phyloP scores from a whole-genome alignment of 257 asterid genomes.

The Vinca minor region DNA sequence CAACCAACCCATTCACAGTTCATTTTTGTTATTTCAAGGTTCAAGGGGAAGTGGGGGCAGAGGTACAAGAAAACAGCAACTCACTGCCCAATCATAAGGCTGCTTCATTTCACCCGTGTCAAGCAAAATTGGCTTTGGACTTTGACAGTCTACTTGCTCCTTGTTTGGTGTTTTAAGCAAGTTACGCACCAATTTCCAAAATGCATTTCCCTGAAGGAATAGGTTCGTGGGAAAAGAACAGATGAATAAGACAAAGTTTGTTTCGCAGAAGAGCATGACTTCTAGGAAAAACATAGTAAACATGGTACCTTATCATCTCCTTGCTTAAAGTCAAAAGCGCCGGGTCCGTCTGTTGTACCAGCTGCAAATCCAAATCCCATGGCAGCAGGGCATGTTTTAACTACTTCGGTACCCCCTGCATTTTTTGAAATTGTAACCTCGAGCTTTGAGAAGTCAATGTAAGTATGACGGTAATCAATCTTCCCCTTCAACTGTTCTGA shows the following conservation, averaged over 20 bases:
- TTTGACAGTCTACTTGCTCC: slow-evolving; percentile 76
- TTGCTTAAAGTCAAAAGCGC: slow-evolving; percentile 97
- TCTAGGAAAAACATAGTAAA: not conserved
- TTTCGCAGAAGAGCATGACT: not conserved
- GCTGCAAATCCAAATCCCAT: slow-evolving; percentile 99
- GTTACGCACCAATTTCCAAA: slow-evolving; percentile 87
- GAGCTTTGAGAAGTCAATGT: slow-evolving; percentile 67
- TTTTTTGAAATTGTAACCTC: slow-evolving; percentile 57
- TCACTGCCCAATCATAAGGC: slow-evolving; percentile 99
- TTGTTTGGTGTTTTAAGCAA: slow-evolving; percentile 63
- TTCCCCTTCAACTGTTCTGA: slow-evolving; percentile 68
- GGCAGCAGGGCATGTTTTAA: slow-evolving; percentile 94
- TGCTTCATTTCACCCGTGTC: slow-evolving; percentile 95
- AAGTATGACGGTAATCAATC: slow-evolving; percentile 75
- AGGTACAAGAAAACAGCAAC: slow-evolving; percentile 27
- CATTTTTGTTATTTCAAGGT: not conserved
- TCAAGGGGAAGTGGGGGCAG: not conserved
- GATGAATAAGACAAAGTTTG: not conserved
- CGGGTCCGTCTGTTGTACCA: slow-evolving; percentile 99
- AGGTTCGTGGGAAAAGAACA: not conserved
- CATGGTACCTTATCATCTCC: slow-evolving; percentile 71
- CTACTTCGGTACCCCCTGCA: slow-evolving; percentile 47
- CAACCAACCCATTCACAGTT: not conserved
- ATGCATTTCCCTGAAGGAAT: slow-evolving; percentile 67
- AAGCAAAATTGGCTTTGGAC: slow-evolving; percentile 87